A percentile compares a stretch with the other conserved stretches of the same genome.
Conservation (phyloP, 2,329 filamentous ascomycete genomes). For the Beauveria scarabaeidicola region DNA sequence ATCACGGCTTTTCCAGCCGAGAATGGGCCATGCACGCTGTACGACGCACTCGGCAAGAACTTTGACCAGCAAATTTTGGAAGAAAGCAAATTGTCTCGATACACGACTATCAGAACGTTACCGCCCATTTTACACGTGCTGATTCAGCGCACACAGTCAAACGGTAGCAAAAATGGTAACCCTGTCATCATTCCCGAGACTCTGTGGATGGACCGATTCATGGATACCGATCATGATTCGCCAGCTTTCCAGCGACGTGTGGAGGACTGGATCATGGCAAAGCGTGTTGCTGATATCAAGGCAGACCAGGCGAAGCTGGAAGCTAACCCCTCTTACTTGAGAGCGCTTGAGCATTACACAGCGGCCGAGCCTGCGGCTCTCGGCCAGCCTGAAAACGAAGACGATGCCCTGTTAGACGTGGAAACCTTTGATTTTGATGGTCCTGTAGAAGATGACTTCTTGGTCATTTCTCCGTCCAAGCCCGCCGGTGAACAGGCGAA, state of each 20-base stretch:
- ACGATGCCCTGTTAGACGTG: slow-evolving; percentile 9
- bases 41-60: slow-evolving; percentile 74
- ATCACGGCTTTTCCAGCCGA: slow-evolving; percentile 52
- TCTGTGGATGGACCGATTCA: slow-evolving; percentile 82
- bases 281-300: slow-evolving; percentile 49
- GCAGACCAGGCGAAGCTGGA: slow-evolving; percentile 23
- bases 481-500: background rate
- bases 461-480: slow-evolving; percentile 19
- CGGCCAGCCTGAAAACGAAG: slow-evolving; percentile 1
- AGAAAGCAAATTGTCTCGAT: slow-evolving; percentile 52
- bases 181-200: slow-evolving; percentile 71
- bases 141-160: slow-evolving; percentile 73
- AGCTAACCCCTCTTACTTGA: slow-evolving; percentile 18
- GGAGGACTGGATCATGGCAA: slow-evolving; percentile 67
- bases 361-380: background rate
- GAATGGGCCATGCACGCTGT: slow-evolving; percentile 53
- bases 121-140: slow-evolving; percentile 85
- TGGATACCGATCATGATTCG: slow-evolving; percentile 56
- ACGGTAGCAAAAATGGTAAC: slow-evolving; percentile 66
- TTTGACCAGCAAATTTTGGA: slow-evolving; percentile 74
- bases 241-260: slow-evolving; percentile 56
- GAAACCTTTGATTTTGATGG: slow-evolving; percentile 32
- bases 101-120: slow-evolving; percentile 63
- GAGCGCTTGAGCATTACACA: slow-evolving; percentile 21
- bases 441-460: slow-evolving; percentile 27